These are phyloP conservation scores for Leishmania guyanensis DNA, from an alignment of 208 protist species.

Conservation along the genomic window DNA sequence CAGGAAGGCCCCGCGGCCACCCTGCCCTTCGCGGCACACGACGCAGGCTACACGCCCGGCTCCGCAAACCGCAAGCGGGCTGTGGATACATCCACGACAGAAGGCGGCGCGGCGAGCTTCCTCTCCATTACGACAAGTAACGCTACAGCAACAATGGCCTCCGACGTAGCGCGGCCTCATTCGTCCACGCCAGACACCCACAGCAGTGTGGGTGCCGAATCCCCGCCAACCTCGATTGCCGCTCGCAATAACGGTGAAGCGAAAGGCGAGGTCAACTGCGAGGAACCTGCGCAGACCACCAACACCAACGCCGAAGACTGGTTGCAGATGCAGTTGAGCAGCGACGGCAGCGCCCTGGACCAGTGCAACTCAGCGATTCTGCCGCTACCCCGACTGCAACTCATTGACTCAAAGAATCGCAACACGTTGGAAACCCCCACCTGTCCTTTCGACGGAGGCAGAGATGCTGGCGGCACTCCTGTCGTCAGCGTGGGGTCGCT, in stretches of 20 bases:
- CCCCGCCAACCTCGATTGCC: not conserved
- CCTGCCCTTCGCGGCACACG: not conserved
- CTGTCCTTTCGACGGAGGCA: not conserved
- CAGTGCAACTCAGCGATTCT: not conserved
- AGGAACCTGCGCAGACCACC: not conserved
- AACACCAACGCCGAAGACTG: not conserved
- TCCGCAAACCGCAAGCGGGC: not conserved
- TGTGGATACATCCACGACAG: not conserved
- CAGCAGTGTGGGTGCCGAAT: not conserved
- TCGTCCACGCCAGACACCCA: not conserved
- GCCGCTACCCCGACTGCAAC: not conserved
- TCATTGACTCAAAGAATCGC: not conserved
- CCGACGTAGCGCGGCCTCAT: not conserved
- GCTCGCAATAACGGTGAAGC: not conserved
- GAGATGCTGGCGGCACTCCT: not conserved
- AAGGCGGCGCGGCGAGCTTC: not conserved
- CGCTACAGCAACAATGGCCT: slow-evolving; percentile 1
- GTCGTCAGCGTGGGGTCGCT: not conserved
- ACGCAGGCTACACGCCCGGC: not conserved
- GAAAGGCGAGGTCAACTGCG: not conserved
- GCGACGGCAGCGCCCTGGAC: not conserved
- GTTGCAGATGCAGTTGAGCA: not conserved
- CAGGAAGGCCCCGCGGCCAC: not conserved
- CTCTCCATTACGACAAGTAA: slow-evolving; percentile 7
- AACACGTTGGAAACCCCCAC: not conserved